These are phyloP conservation scores for Pythium brachiatum DNA, from an alignment of 352 stramenopile genomes.

Conservation along the genomic window DNA sequence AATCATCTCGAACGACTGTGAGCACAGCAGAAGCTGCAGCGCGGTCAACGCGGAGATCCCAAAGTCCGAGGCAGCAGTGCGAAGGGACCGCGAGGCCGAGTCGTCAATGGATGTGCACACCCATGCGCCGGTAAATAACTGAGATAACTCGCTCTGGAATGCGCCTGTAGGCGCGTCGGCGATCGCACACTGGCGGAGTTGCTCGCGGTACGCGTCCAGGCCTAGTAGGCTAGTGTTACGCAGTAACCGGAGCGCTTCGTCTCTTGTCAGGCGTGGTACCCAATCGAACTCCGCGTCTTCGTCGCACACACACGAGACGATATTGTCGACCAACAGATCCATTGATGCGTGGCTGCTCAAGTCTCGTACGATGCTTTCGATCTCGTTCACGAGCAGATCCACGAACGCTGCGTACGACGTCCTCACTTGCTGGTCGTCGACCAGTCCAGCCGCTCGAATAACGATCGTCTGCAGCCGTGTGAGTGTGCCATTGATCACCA, in stretches of 20 bases:
- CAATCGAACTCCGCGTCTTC: constrained; percentile 26
- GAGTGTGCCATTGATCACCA: constrained; percentile 10
- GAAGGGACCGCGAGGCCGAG: constrained; percentile 11
- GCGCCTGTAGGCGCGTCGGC: background rate
- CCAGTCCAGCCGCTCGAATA: constrained; percentile 2
- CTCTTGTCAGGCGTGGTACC: constrained; percentile 7
- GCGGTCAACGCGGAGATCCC: constrained; percentile 21
- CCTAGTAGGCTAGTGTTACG: constrained; percentile 28
- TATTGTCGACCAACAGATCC: constrained; percentile 28
- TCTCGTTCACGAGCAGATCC: constrained; percentile 1
- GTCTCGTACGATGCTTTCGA: constrained; percentile 11
- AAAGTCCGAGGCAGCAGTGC: constrained; percentile 11
- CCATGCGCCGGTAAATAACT: constrained; percentile 22
- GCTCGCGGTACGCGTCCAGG: constrained; percentile 20
- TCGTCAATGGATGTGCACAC: constrained; percentile 19
- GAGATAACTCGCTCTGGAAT: constrained; percentile 13
- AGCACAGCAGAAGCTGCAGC: constrained; percentile 15
- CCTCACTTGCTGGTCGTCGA: constrained; percentile 13
- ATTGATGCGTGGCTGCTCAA: constrained; percentile 21
- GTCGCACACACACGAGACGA: constrained; percentile 24
- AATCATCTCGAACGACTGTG: constrained; percentile 17
- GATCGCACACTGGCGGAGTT: constrained; percentile 16
- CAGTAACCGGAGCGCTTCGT: constrained; percentile 12
- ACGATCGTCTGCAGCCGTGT: constrained; percentile 11
- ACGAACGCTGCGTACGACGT: constrained; percentile 15